phyloP scores from a whole-genome alignment of 148 eudicot species.

The Salicornia ramosissima region DNA sequence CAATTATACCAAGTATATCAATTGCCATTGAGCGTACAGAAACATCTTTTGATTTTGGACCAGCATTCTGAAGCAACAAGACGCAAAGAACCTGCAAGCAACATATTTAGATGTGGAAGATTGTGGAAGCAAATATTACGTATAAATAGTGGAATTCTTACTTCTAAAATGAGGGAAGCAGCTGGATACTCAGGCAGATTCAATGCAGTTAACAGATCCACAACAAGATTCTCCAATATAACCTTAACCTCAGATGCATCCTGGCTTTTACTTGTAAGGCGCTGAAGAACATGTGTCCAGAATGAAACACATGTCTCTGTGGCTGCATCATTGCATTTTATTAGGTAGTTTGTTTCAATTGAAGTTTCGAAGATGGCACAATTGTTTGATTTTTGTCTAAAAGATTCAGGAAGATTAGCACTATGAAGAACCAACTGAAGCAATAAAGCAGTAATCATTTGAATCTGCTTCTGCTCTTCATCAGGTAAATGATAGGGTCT shows the following conservation, averaged over 20 bases:
- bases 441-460: conserved; percentile 74
- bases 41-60: conserved; percentile 83
- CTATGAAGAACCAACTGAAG: conserved; percentile 84
- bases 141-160: conserved; percentile 22
- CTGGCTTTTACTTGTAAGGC: conserved; percentile 72
- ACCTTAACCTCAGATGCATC: conserved; percentile 83
- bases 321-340: conserved; percentile 75
- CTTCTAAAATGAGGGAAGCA: conserved; percentile 83
- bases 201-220: conserved; percentile 73
- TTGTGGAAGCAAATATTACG: conserved; percentile 7
- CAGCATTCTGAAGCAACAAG: conserved; percentile 93
- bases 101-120: conserved; percentile 24
- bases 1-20: conserved; percentile 91
- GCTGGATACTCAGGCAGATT: conserved; percentile 97
- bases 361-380: conserved; percentile 53
- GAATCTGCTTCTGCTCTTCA: conserved; percentile 97
- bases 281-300: conserved; percentile 88
- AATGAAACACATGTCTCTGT: conserved; percentile 88
- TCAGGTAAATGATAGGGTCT: conserved; percentile 89
- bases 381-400: conserved; percentile 49
- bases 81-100: conserved; percentile 93
- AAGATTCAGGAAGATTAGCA: conserved; percentile 81
- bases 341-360: conserved; percentile 51
- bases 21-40: conserved; percentile 83
- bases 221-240: conserved; percentile 79